Evolutionary conservation across 139 green algal genomes (phyloP).

Genomic region (Diplosphaera chodatii): DNA sequence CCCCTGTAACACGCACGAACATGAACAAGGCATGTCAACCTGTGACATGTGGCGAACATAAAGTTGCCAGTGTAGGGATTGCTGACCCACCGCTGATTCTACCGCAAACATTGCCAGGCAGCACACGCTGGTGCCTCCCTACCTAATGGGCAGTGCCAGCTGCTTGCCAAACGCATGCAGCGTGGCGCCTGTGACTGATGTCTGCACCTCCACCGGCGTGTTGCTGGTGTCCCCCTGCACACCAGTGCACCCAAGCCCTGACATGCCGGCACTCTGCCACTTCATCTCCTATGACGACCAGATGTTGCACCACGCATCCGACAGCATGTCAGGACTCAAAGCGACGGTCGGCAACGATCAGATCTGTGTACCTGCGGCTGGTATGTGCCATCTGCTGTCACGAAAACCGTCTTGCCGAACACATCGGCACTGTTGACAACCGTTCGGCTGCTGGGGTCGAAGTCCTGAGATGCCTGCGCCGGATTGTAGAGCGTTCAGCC

Average conservation of each 20-base stretch:
- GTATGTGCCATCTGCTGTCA: constrained; percentile 1
- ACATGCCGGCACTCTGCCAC: too few species aligned
- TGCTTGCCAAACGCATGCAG: neutral
- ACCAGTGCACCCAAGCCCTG: too few species aligned
- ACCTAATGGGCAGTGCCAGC: neutral
- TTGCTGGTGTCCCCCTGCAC: neutral
- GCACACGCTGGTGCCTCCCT: too few species aligned
- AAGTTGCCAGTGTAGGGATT: too few species aligned
- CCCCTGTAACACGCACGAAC: too few species aligned
- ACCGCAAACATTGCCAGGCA: too few species aligned
- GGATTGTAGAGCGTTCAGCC: too few species aligned
- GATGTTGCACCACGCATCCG: too few species aligned
- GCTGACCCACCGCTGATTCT: too few species aligned
- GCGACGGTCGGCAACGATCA: neutral
- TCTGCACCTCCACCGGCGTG: neutral
- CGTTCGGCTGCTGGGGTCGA: neutral
- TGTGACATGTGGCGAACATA: too few species aligned
- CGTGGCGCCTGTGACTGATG: neutral
- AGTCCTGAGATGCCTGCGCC: constrained; percentile 3
- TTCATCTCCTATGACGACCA: too few species aligned
- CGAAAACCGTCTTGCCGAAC: neutral
- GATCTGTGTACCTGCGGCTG: neutral
- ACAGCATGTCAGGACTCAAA: neutral
- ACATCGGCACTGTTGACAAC: neutral
- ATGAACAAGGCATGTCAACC: too few species aligned